Evolutionary conservation across 192 early-diverging fungal genomes (phyloP).

Genomic region (Chytriomyces sp.): DNA sequence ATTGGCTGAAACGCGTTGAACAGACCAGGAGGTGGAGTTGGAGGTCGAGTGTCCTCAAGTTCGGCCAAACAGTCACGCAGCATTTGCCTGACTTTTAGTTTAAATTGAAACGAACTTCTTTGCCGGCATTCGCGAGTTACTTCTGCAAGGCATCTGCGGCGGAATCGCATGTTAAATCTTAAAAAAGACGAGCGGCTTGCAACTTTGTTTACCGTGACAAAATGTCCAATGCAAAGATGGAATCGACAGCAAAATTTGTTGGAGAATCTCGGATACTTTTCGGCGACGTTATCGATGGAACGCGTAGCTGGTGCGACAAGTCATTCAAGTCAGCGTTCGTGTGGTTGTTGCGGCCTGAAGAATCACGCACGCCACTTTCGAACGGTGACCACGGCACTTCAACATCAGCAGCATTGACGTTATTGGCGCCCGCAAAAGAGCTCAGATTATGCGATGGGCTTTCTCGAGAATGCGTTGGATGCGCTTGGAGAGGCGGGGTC

Average conservation of each 20-base stretch:
- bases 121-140: conserved; percentile 4
- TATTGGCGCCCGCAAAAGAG: no score
- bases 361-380: not conserved
- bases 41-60: conserved; percentile 2
- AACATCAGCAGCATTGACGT: not conserved
- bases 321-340: no score
- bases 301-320: no score
- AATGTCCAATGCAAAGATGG: conserved; percentile 14
- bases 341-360: no score
- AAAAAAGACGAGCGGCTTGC: not conserved
- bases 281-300: no score
- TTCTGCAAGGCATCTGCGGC: conserved; percentile 12
- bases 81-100: conserved; percentile 6
- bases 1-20: not conserved
- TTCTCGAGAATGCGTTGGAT: no score
- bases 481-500: no score
- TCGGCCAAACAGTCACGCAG: not conserved
- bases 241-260: no score
- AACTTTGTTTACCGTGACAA: conserved; percentile 11
- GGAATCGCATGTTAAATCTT: not conserved
- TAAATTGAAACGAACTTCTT: not conserved
- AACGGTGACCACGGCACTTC: not conserved
- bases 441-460: no score
- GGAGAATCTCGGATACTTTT: no score
- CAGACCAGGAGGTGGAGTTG: no score